Base-by-base conservation (phyloP, 2,329 filamentous ascomycete species). In the Cladophialophora psammophila region DNA sequence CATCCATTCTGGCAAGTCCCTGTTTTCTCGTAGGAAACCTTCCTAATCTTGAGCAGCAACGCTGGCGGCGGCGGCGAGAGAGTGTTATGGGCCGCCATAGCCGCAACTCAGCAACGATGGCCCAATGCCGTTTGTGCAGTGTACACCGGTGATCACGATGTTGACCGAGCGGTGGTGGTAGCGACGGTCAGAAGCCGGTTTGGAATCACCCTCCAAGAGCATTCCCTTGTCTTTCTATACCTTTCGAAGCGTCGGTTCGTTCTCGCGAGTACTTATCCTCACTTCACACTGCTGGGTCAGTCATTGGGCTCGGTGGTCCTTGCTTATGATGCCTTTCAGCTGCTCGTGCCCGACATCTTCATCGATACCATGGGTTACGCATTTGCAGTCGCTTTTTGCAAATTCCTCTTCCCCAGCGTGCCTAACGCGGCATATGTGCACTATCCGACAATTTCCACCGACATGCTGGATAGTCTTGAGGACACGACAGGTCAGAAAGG, bases 321-420 rank as follows among this genome's bases (percentile, higher is more conserved):
- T 62, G 94, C 91, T 32, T 95, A 92, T 84, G 94, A 99, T 75
- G 94, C 94, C 10, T 95, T 99, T 77, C 90, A 88, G n/a, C 87
- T 97, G 2, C 85, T 98, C 2, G 91, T 94, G 0, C 95, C 95
- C 0, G 95, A 99, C 77, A 86, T 98, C 60, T 97, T 98, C 77
- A 85, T 99, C 73, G 95, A 99, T 76, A 99, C 95, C 1, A 97
- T 99, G 94, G 95, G 95, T 69, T 99, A 97, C 75, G 93, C 94
- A 32, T 99, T 98, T 76, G 87, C 91, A 0, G 86, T 97, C 10
- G 93, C 92, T 8, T 84, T 97, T 2, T 91, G 86, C 78, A 95
- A 93, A 76, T 86, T 91, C 70, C 83, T 98, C 31, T 98, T 98
- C 76, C 90, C 87, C 0, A 79, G 81, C 40, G 86, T 97, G 1